Evolutionary conservation across 768 basidiomycete species (phyloP), one percentile per base, ranked within the genome.

Genomic region (Hypholoma fasciculare): DNA sequence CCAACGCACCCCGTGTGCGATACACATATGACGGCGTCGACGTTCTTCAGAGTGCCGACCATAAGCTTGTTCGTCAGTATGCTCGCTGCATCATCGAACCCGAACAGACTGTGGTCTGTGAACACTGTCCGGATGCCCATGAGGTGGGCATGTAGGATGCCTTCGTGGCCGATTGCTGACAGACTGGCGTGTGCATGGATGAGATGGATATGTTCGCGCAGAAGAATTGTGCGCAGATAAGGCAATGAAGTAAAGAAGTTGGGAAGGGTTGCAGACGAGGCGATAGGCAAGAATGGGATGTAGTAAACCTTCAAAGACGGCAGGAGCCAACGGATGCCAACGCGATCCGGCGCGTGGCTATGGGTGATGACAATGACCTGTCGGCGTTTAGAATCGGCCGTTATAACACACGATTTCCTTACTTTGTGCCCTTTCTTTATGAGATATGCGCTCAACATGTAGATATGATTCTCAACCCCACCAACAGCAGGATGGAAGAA

Each of bases 51-150:
- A 2, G 91, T 88, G 4, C 85, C 94, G 11, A 85, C 90, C 40
- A 98, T 77, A 36, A 99, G 82, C 71, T 99, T 99, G 77, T 99
- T 99, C 5, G 97, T 98, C 62, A 98, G 77, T 40, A 99, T 96
- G 63, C 96, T 95, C 1, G 95, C 96, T 14, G 97, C 96, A 67
- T 98, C 96, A 34, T 93, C 96, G 67, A 99, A 95, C 1, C 95
- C 96, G 64, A 98, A 98, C 26, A 99, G 73, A 66, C 92, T 94
- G 65, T 99, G 96, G 71, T 99, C 97, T 0, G 97, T 98, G 70
- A 98, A 96, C 9, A 98, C 91, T 0, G 94, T 94, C 40, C 90
- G 86, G 12, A 98, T 80, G 11, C 91, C 89, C 75, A 98, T 82
- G 17, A 93, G 76, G 63, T 94, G 90, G 0, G 94, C 84, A 62